A percentile compares a stretch with the other conserved stretches of the same genome.
These are phyloP conservation scores for Metarhizium robertsii DNA, from an alignment of 2,329 filamentous ascomycete species.

Conservation along the genomic window DNA sequence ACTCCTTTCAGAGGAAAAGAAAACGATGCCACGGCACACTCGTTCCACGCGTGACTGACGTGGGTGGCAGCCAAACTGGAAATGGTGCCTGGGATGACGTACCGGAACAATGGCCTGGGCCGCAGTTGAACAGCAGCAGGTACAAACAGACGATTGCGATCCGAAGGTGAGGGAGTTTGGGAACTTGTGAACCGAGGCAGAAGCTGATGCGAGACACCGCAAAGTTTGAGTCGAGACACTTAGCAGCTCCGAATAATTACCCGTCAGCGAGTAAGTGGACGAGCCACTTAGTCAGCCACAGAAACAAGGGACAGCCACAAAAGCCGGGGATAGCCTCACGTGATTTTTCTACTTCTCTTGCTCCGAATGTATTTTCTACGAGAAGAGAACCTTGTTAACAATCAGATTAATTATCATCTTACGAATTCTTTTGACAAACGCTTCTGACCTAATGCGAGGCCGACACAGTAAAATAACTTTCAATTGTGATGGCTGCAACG, in stretches of 20 bases:
- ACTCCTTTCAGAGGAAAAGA: neutral
- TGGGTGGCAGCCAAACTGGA: neutral
- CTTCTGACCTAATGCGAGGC: too few species aligned
- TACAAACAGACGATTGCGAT: neutral
- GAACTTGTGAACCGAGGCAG: neutral
- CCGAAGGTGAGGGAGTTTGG: neutral
- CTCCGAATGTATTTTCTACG: too few species aligned
- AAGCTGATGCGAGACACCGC: neutral
- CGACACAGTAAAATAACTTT: too few species aligned
- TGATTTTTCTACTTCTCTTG: too few species aligned
- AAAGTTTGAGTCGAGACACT: neutral
- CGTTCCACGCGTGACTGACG: neutral
- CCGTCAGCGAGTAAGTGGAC: too few species aligned
- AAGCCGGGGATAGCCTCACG: too few species aligned
- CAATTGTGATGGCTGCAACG: too few species aligned
- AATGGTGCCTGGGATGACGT: slow-evolving; percentile 2
- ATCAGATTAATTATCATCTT: too few species aligned
- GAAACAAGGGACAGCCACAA: too few species aligned
- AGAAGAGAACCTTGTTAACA: too few species aligned
- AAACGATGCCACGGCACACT: neutral
- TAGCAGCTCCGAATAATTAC: neutral
- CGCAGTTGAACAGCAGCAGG: neutral
- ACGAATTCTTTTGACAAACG: too few species aligned
- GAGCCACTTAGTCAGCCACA: too few species aligned
- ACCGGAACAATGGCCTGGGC: neutral